phyloP scores from a whole-genome alignment of 441 rosid species.

The Gossypium lobatum region DNA sequence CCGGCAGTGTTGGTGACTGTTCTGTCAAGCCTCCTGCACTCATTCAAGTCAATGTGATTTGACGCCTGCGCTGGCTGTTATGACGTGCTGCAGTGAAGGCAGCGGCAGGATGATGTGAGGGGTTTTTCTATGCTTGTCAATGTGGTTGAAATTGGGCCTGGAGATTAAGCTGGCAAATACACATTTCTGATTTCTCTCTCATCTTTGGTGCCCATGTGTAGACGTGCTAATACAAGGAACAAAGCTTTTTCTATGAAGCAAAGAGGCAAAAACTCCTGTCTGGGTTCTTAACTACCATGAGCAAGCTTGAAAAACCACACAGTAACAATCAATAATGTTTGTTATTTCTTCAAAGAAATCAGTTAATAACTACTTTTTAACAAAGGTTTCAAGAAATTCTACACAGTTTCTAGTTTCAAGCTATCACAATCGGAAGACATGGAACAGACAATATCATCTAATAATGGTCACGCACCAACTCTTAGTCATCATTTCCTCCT shows the following conservation, averaged over 20 bases:
- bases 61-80: slow-evolving; percentile 29
- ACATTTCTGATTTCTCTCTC: no score
- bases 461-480: background rate
- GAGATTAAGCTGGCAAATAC: no score
- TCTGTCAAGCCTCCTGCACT: slow-evolving; percentile 24
- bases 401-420: background rate
- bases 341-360: background rate
- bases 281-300: background rate
- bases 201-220: no score
- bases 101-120: slow-evolving; percentile 20
- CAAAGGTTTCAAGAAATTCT: background rate
- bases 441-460: background rate
- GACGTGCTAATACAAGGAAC: background rate
- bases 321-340: background rate
- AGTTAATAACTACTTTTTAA: background rate
- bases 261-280: background rate
- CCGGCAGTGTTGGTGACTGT: background rate
- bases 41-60: slow-evolving; percentile 30
- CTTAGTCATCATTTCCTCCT: background rate
- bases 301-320: background rate
- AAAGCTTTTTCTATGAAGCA: background rate
- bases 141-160: no score
- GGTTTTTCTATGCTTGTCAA: background rate
- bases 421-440: background rate
- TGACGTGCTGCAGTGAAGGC: slow-evolving; percentile 21